Evolutionary conservation across 2,329 filamentous ascomycete species (phyloP), one percentile per base, ranked within the genome.

Genomic region (Myriosclerotinia curreyana): DNA sequence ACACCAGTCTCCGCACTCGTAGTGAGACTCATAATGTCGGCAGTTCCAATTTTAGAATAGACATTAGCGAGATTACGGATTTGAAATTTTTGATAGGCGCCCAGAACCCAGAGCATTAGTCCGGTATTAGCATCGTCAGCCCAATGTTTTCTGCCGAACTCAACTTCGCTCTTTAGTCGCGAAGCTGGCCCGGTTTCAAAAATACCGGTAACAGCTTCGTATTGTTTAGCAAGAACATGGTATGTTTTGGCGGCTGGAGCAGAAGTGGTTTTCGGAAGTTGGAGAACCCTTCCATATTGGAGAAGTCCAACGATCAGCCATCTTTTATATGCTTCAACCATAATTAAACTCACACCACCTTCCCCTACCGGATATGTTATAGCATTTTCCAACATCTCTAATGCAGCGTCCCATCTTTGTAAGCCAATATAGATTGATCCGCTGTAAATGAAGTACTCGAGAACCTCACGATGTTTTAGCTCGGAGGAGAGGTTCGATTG

Each of bases 271-370:
- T 81, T 79, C 0, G 90, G 89, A 12, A 85, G 73, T 0, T 76
- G 69, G 2, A 79, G 77, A 5, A 80, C 79, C 71, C 80, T 84
- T 69, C 92, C 93, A 61, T 86, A 79, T 8, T 84, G 80, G 22
- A 99, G 79, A 62, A 97, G 81, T 61, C 86, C 86, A 12, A 92
- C 82, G 20, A 99, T 78, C 11, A 96, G 74, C 90, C 92, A 97
- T 76, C 94, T 96, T 78, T 94, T 96, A 80, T 96, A 94, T 7
- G 91, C 91, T 69, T 96, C 92, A 5, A 90, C 81, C 89, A 95
- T 95, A 59, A 96, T 82, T 74, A 86, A 88, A 75, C 88, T 94
- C 15, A 86, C 80, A 44, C 85, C 81, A 40, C 81, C 79, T 25
- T 86, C 87, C 60, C 79, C 81, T 0, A 82, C 80, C 0, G 92